Percentiles rank a stretch among this genome's conserved stretches.
These are phyloP conservation scores for Paecilomyces dactylethromorphus DNA, from an alignment of 2,329 filamentous ascomycete genomes.

Conservation along the genomic window DNA sequence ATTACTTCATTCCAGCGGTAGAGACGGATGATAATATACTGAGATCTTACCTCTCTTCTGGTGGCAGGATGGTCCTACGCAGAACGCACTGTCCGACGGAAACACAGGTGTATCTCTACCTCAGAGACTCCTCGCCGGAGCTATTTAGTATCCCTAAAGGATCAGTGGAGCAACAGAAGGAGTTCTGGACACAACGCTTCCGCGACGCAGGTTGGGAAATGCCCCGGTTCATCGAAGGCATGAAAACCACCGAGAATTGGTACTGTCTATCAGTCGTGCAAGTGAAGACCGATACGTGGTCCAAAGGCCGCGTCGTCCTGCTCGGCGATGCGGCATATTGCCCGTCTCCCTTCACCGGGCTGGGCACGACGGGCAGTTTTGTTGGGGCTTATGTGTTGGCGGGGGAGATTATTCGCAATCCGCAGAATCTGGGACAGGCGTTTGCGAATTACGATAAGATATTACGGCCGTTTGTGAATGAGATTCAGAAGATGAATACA, in stretches of 20 bases:
- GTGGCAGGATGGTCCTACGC: constrained; percentile 15
- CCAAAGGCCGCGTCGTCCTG: constrained; percentile 29
- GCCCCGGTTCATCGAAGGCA: constrained; percentile 29
- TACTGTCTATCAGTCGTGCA: constrained; percentile 36
- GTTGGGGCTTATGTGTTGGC: constrained; percentile 50
- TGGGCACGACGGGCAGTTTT: constrained; percentile 29
- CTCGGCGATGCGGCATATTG: constrained; percentile 37
- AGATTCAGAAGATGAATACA: not conserved
- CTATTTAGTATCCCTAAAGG: constrained; percentile 5
- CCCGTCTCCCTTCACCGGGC: constrained; percentile 26
- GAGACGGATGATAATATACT: constrained; percentile 9
- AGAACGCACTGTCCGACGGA: constrained; percentile 14
- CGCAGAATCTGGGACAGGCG: not conserved
- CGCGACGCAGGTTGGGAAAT: constrained; percentile 32
- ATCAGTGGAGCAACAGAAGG: constrained; percentile 17
- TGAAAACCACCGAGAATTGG: constrained; percentile 37
- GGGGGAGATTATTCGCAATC: constrained; percentile 37
- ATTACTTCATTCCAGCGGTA: constrained; percentile 19
- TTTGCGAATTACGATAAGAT: not conserved
- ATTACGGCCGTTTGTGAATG: not conserved
- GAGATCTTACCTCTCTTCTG: constrained; percentile 12
- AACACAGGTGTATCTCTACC: constrained; percentile 15
- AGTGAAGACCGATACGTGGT: constrained; percentile 23
- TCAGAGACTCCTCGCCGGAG: not conserved
- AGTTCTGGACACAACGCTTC: constrained; percentile 21